Conservation (phyloP, 1,284 basidiomycete species). For the Gomphus sp. region DNA sequence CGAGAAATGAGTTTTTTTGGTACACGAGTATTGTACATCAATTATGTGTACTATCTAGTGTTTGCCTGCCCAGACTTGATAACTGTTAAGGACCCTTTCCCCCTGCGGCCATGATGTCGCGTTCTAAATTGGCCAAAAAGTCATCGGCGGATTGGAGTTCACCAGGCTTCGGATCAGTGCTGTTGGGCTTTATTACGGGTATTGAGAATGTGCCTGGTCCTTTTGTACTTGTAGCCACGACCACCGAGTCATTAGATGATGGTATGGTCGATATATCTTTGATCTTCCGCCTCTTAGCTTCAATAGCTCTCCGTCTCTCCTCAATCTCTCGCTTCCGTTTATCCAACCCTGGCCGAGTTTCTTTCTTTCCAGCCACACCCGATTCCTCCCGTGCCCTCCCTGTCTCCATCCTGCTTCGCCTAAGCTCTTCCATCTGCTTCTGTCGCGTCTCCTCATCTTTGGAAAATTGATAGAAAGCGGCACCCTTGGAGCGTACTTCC, state of each 20-base stretch:
- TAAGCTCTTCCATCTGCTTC: conserved; percentile 74
- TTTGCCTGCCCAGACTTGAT: not conserved
- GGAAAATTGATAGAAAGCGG: conserved; percentile 86
- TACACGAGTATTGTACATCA: not conserved
- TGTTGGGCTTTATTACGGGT: conserved; percentile 10
- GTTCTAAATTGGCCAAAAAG: conserved; percentile 54
- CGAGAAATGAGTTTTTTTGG: no score
- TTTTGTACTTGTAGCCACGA: not conserved
- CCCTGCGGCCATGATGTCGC: conserved; percentile 25
- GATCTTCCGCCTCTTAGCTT: conserved; percentile 71
- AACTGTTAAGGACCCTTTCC: not conserved
- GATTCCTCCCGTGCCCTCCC: conserved; percentile 48
- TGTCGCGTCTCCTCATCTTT: conserved; percentile 66
- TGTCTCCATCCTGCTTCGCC: conserved; percentile 61
- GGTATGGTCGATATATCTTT: conserved; percentile 13
- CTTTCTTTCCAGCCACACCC: conserved; percentile 30
- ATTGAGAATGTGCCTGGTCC: conserved; percentile 9
- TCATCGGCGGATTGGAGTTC: conserved; percentile 39
- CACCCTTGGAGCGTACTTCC: conserved; percentile 83
- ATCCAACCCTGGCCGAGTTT: conserved; percentile 57
- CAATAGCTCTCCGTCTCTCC: conserved; percentile 65
- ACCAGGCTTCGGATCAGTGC: conserved; percentile 18
- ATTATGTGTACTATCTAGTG: not conserved
- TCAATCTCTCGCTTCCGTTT: conserved; percentile 76
- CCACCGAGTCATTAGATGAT: not conserved